Base-by-base conservation (phyloP, 2,329 filamentous ascomycete genomes). In the Microcyclosporella mali region DNA sequence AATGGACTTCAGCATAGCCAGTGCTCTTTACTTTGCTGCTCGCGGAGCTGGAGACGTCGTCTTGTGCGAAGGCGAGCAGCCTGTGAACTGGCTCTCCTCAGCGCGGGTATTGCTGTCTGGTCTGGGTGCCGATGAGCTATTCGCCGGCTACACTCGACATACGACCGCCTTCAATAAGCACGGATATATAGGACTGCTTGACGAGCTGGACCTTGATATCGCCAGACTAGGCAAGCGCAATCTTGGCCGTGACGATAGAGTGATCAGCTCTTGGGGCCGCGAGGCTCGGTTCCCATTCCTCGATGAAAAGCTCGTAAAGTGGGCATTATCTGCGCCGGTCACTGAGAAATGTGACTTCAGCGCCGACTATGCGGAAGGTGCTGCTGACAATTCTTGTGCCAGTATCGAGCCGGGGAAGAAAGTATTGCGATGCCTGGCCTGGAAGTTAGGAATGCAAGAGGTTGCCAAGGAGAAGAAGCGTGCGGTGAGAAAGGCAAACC, bases 1-100 rank as follows among this genome's bases (percentile, higher is more conserved):
- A 66, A 98, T 98, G 92, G 92, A 98, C 58, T 73, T 98, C 1
- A 98, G 92, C 3, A 98, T 98, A 56, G 85, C 86, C 0, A 84
- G 78, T 55, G 92, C 92, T 0, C 72, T 98, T n/a, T 97, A 95
- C 64, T 98, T 98, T 68, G 88, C 92, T 4, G 82, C 90, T 0
- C 78, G 88, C 30, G 90, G 88, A 1, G 52, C 63, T 14, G 69
- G 72, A 30, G 67, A 67, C 41, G 18, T 43, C 9, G 19, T 16
- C n/a, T 36, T n/a, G 9, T 18, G 40, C 8, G 37, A 18, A 6
- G 18, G 16, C 14, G 28, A 19, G 8, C 12, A 44, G n/a, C 4
- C 28, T 6, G 14, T 16, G 7, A 33, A 37, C 17, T 89, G 88
- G 58, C 73, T 68, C 8, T 88, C 86, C 0, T 70, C 81, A 1